phyloP scores from a whole-genome alignment of 1,284 basidiomycete species.

The Baeospora myosura region DNA sequence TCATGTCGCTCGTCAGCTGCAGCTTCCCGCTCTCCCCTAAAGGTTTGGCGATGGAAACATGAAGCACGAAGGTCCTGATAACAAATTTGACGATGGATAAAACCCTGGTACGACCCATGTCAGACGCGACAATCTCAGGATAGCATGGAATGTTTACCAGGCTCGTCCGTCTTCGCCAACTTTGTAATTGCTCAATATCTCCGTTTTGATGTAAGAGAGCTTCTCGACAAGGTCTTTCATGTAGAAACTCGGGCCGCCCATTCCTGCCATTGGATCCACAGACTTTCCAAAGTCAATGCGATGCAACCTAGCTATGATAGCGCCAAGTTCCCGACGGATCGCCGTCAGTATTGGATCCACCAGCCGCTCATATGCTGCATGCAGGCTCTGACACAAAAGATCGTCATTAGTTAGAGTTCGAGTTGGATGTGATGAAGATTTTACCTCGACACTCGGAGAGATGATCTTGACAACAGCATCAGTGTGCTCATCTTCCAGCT shows the following conservation, averaged over 20 bases:
- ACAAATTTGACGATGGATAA: constrained; percentile 64
- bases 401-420: constrained; percentile 5
- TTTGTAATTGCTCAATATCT: constrained; percentile 64
- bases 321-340: constrained; percentile 71
- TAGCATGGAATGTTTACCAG: constrained; percentile 48
- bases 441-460: constrained; percentile 56
- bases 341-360: constrained; percentile 66
- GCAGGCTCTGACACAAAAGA: constrained; percentile 42
- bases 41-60: constrained; percentile 83
- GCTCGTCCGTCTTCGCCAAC: constrained; percentile 63
- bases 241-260: constrained; percentile 72
- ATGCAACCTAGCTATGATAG: constrained; percentile 77
- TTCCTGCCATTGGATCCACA: constrained; percentile 54
- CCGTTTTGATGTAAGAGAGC: constrained; percentile 69
- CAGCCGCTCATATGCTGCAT: constrained; percentile 52
- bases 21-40: constrained; percentile 86
- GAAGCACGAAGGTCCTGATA: constrained; percentile 79
- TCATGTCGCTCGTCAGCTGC: constrained; percentile 91
- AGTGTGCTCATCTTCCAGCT: constrained; percentile 65
- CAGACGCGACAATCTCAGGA: not conserved
- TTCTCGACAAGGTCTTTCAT: constrained; percentile 89
- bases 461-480: constrained; percentile 55
- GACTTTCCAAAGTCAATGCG: constrained; percentile 73
- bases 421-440: constrained; percentile 15
- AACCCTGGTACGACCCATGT: constrained; percentile 40